Evolutionary conservation across 257 asterid species (phyloP).

Genomic region (Linderniella brevidens): DNA sequence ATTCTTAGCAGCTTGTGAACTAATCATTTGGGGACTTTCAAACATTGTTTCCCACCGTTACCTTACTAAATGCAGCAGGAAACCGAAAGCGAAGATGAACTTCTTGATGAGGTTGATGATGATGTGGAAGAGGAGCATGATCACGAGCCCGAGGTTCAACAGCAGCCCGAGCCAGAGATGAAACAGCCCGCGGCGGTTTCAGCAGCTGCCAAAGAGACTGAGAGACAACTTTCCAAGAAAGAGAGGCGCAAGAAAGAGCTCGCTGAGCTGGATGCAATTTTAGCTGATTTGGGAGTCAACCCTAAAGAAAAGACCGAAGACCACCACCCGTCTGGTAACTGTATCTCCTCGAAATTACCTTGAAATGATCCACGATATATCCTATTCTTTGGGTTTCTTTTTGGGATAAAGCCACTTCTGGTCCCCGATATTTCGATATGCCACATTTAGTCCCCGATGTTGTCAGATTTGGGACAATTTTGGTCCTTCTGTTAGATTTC

Average conservation of each 20-base stretch:
- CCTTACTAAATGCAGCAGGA: slow-evolving; percentile 21
- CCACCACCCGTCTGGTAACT: slow-evolving; percentile 45
- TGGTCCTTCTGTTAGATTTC: too few species aligned
- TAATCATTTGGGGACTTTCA: not conserved
- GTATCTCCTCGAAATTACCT: not conserved
- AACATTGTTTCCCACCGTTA: not conserved
- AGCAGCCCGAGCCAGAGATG: slow-evolving; percentile 27
- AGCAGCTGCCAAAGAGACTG: slow-evolving; percentile 61
- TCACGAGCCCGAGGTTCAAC: slow-evolving; percentile 40
- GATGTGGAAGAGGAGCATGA: slow-evolving; percentile 58
- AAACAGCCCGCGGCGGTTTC: slow-evolving; percentile 40
- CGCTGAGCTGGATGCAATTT: slow-evolving; percentile 83
- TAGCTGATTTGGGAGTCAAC: slow-evolving; percentile 70
- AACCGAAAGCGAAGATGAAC: slow-evolving; percentile 54
- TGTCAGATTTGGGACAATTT: too few species aligned
- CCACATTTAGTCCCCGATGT: too few species aligned
- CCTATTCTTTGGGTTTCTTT: too few species aligned
- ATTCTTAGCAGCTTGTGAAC: not conserved
- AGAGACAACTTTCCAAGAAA: slow-evolving; percentile 89
- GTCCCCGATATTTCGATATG: too few species aligned
- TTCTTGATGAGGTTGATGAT: slow-evolving; percentile 45
- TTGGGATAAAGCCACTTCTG: too few species aligned
- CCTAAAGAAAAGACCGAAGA: slow-evolving; percentile 39
- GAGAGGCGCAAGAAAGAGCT: slow-evolving; percentile 90
- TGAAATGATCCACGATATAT: too few species aligned